These are phyloP conservation scores for Schoenoplectus tabernaemontani DNA, from an alignment of 202 grass and related monocot genomes.

Conservation along the genomic window DNA sequence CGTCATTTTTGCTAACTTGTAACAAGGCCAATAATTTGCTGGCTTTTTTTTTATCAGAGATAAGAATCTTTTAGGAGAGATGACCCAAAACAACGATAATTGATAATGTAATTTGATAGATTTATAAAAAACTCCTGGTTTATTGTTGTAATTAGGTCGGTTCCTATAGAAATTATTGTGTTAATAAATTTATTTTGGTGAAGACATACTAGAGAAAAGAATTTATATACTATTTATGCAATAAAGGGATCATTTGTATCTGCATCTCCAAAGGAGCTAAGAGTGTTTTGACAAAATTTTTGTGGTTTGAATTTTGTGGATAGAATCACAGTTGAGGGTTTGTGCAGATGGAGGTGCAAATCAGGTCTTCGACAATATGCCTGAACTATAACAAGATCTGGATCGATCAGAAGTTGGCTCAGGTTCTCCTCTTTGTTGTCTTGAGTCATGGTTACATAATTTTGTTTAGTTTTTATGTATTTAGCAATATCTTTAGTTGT, in stretches of 20 bases:
- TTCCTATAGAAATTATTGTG: background rate
- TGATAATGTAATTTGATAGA: too few relatives aligned
- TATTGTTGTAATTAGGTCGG: background rate
- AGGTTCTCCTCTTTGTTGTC: slow-evolving; percentile 30
- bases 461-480: background rate
- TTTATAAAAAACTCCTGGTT: too few relatives aligned
- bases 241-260: background rate
- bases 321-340: slow-evolving; percentile 51
- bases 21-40: background rate
- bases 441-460: background rate
- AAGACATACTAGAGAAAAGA: background rate
- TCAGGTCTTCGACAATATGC: slow-evolving; percentile 69
- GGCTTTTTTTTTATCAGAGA: too few relatives aligned
- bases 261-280: background rate
- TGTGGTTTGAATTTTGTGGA: slow-evolving; percentile 2
- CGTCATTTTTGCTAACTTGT: slow-evolving; percentile 29
- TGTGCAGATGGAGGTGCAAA: slow-evolving; percentile 93
- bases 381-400: slow-evolving; percentile 39
- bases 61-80: too few relatives aligned
- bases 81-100: too few relatives aligned
- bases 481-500: background rate
- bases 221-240: background rate
- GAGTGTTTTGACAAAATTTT: background rate
- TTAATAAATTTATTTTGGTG: background rate
- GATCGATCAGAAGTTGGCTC: slow-evolving; percentile 42